Evolutionary conservation across 176 grass and related monocot genomes (phyloP).

Genomic region (Lolium rigidum): DNA sequence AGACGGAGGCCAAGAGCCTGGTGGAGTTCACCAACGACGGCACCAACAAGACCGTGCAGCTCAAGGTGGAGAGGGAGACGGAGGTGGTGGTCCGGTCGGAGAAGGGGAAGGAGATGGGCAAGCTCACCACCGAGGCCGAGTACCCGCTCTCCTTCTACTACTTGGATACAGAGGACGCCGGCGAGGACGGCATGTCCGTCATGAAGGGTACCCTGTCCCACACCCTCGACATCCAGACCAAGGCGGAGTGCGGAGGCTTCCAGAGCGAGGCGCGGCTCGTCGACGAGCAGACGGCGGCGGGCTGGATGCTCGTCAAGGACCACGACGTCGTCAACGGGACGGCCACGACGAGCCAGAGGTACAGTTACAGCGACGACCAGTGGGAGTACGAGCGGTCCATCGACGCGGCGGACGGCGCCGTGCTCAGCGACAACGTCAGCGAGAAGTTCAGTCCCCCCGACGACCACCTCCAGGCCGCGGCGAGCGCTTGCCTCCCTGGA

Average conservation of each 20-base stretch:
- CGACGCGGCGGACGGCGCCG: slow-evolving; percentile 53
- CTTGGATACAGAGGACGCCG: slow-evolving; percentile 36
- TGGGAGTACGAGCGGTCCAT: slow-evolving; percentile 49
- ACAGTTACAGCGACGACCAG: slow-evolving; percentile 56
- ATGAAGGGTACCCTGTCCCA: slow-evolving; percentile 64
- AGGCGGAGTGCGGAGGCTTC: slow-evolving; percentile 17
- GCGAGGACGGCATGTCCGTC: slow-evolving; percentile 59
- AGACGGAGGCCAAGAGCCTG: slow-evolving; percentile 57
- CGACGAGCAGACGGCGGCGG: slow-evolving; percentile 67
- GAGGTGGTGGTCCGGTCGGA: slow-evolving; percentile 42
- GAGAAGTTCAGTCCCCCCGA: slow-evolving; percentile 32
- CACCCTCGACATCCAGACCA: slow-evolving; percentile 47
- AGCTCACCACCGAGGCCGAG: slow-evolving; percentile 47
- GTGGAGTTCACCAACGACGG: slow-evolving; percentile 66
- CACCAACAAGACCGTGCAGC: slow-evolving; percentile 56
- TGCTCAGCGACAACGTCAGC: slow-evolving; percentile 76
- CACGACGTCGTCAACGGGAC: slow-evolving; percentile 75
- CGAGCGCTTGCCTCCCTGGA: background rate
- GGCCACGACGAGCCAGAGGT: slow-evolving; percentile 55
- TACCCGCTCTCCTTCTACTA: slow-evolving; percentile 64
- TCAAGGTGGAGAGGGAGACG: slow-evolving; percentile 60
- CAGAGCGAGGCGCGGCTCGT: slow-evolving; percentile 22
- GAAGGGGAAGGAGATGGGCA: slow-evolving; percentile 36
- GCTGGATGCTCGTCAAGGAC: slow-evolving; percentile 80
- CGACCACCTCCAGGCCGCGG: background rate